Evolutionary conservation across 2,329 filamentous ascomycete genomes (phyloP), one percentile per base, ranked within the genome.

Genomic region (Botrytis sinoallii): DNA sequence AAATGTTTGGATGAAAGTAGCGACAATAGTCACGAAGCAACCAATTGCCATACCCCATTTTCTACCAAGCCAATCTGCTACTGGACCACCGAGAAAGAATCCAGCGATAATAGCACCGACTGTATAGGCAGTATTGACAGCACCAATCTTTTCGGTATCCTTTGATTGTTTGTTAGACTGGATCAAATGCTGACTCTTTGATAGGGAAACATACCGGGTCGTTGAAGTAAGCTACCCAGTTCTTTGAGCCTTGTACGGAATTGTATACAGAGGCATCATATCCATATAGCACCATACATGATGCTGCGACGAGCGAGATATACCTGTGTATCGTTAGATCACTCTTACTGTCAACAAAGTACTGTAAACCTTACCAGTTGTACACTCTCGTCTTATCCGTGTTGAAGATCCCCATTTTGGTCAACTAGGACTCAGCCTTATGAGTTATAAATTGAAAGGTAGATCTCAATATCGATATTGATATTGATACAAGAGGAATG

Each of bases 241-340:
- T 87, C 22, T 88, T 67, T 1, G 89, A 92, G 46, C 88, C 89
- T 81, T 92, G 91, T 9, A 92, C 87, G 8, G 90, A 90, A 81
- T 93, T 93, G 85, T 90, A 93, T 65, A 92, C 90, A 55, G 90
- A 91, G 1, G 91, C 90, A 85, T 93, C 91, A 80, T 93, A 93
- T 73, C 91, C 91, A 80, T 92, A 93, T 63, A 93, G 85, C 35
- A 92, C 90, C 91, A 93, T 93, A 81, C 90, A 92, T 81, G 90
- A 89, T 79, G 91, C 69, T 73, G 91, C 91, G 76, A 92, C 88
- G 69, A 92, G 84, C 74, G 89, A 90, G 77, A 91, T 89, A 83
- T 90, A 92, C 89, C 89, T 88, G 71, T 46, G n/a, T 67, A 60
- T 16, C 32, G 55, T 67, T 46, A 59, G 69, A 38, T 55, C 65